These are phyloP conservation scores for Dacryopinax primogenitus DNA, from an alignment of 768 basidiomycete species.

Conservation along the genomic window DNA sequence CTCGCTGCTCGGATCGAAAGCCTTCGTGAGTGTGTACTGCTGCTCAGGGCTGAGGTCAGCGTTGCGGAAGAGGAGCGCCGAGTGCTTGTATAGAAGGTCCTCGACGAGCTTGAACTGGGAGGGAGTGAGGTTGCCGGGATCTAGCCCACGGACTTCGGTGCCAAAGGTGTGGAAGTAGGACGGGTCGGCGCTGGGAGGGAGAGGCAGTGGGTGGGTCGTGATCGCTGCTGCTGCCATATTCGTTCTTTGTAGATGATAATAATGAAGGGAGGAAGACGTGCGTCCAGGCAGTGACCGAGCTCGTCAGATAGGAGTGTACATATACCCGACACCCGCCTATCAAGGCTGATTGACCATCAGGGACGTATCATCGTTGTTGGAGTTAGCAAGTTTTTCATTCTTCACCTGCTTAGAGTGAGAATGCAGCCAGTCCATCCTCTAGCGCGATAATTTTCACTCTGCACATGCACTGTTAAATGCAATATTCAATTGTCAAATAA, in stretches of 20 bases:
- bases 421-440: no score
- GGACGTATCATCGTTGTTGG: no score
- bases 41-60: constrained; percentile 60
- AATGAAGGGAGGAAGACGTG: not conserved
- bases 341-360: no score
- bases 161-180: constrained; percentile 60
- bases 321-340: no score
- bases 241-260: not conserved
- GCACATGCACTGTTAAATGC: no score
- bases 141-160: constrained; percentile 56
- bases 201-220: constrained; percentile 38
- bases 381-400: no score
- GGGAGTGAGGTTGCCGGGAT: constrained; percentile 49
- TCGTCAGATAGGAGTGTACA: not conserved
- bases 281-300: not conserved
- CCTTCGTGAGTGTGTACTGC: constrained; percentile 76
- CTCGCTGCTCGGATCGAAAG: constrained; percentile 54
- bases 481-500: no score
- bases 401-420: no score
- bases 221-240: not conserved
- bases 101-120: constrained; percentile 55
- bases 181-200: constrained; percentile 60
- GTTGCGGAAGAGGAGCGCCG: constrained; percentile 60
- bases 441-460: no score
- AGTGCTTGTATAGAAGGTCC: constrained; percentile 67